phyloP scores from a whole-genome alignment of 768 basidiomycete species.

The Astraeus odoratus region DNA sequence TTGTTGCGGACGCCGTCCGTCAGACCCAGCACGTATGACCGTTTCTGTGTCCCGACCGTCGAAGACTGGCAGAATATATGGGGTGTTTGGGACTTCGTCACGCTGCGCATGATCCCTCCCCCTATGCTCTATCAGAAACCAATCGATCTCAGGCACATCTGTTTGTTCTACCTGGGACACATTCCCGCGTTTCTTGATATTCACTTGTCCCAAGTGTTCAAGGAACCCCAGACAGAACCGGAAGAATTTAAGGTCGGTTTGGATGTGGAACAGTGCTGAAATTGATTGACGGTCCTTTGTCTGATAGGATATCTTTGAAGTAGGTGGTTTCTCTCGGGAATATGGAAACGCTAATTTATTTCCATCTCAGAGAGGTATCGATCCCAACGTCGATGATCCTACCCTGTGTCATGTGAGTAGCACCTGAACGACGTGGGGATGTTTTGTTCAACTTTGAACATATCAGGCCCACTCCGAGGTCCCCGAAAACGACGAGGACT shows the following conservation, averaged over 20 bases:
- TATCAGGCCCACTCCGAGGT: slow-evolving; percentile 82
- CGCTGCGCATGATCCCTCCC: slow-evolving; percentile 77
- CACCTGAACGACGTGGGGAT: background rate
- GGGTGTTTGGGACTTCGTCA: slow-evolving; percentile 85
- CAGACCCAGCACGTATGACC: slow-evolving; percentile 13
- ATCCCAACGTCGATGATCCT: slow-evolving; percentile 90
- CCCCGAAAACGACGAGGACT: slow-evolving; percentile 71
- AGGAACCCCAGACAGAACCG: slow-evolving; percentile 80
- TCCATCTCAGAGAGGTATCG: slow-evolving; percentile 75
- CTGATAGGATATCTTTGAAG: slow-evolving; percentile 68
- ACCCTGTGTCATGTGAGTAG: slow-evolving; percentile 70
- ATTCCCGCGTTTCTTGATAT: slow-evolving; percentile 92
- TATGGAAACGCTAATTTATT: background rate
- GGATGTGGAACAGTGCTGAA: slow-evolving; percentile 1
- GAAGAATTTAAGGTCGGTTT: slow-evolving; percentile 60
- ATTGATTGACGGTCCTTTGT: slow-evolving; percentile 3
- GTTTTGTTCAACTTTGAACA: slow-evolving; percentile 1
- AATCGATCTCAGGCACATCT: slow-evolving; percentile 91
- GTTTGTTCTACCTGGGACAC: slow-evolving; percentile 95
- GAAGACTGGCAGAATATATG: slow-evolving; percentile 81
- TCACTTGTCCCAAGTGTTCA: slow-evolving; percentile 66
- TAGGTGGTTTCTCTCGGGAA: slow-evolving; percentile 22
- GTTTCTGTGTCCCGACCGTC: slow-evolving; percentile 62
- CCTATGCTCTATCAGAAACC: slow-evolving; percentile 86
- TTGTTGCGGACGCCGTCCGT: slow-evolving; percentile 38